Base-by-base conservation (phyloP, 768 basidiomycete species). In the Gloeopeniophorella convolvens region DNA sequence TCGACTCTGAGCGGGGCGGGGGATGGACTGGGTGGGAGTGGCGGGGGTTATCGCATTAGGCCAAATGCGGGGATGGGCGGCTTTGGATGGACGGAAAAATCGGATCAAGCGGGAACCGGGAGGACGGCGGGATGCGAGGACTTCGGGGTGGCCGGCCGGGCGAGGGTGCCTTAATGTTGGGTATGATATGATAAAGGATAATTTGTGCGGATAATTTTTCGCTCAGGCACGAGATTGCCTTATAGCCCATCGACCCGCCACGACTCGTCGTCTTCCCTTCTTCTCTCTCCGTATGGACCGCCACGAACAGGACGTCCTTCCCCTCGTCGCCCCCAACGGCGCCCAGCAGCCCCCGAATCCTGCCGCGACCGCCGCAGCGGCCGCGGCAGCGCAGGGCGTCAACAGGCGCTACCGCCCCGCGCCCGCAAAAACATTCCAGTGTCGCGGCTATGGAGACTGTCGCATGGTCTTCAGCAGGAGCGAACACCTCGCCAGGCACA, bases 391-490 rank as follows among this genome's bases (percentile, higher is more conserved):
- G 47, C 3, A n/a, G n/a, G 71, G 69, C 48, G 59, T 71, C 16
- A 71, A 61, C 18, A 88, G 83, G 62, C 78, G 89, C 39, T 89
- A 88, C 63, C 77, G 89, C 13, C 84, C 88, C 4, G 83, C 87
- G 0, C 88, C 89, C 5, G 85, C 89, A 48, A 96, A 95, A 73
- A 92, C 91, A 26, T 98, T 96, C 67, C 88, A 92, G 62, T 98
- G 95, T 70, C 79, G 83, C 43, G 94, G 94, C 11, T 97, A 86
- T 65, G 92, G 91, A 59, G 90, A 93, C 42, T 98, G 95, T 72
- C 77, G 86, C 51, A 97, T 96, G 92, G 90, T 94, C 54, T 98
- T 98, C 67, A 88, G 85, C 52, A 75, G 95, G 68, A 89, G 87
- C 65, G 95, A 98, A 69, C 95, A 98, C 70, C 74, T 98, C 5